phyloP scores from a whole-genome alignment of 2,329 filamentous ascomycete genomes.

The Ascochyta viciae-villosae region DNA sequence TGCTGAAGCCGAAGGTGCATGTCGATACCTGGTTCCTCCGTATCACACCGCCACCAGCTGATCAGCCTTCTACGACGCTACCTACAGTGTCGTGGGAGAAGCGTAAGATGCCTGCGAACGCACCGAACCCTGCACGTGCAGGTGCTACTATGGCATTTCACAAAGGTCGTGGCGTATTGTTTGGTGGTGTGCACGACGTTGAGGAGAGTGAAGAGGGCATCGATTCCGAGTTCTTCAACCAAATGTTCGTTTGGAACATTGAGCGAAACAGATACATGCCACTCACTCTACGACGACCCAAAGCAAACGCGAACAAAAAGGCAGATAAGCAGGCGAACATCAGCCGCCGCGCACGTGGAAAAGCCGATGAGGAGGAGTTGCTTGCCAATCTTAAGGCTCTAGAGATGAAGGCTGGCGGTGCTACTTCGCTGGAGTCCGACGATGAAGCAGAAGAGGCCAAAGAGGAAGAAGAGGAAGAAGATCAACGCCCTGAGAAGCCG shows the following conservation, averaged over 20 bases:
- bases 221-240: conserved; percentile 96
- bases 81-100: conserved; percentile 89
- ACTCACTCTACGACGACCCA: conserved; percentile 75
- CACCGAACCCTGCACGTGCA: conserved; percentile 81
- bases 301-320: conserved; percentile 69
- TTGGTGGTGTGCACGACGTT: conserved; percentile 93
- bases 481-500: conserved; percentile 62
- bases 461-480: conserved; percentile 55
- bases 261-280: conserved; percentile 96
- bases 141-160: conserved; percentile 95
- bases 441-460: conserved; percentile 39
- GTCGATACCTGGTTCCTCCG: conserved; percentile 94
- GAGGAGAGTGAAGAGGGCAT: conserved; percentile 93
- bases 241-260: conserved; percentile 90
- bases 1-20: conserved; percentile 86
- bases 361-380: conserved; percentile 91
- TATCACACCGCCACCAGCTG: conserved; percentile 73
- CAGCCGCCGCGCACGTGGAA: conserved; percentile 70
- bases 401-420: conserved; percentile 74
- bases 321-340: conserved; percentile 47
- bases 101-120: conserved; percentile 89
- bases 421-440: conserved; percentile 49
- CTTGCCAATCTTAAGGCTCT: conserved; percentile 85
- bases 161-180: conserved; percentile 89
- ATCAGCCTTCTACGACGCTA: conserved; percentile 68